Base-by-base conservation (phyloP, 2,329 filamentous ascomycete genomes). In the Sporothrix brasiliensis region DNA sequence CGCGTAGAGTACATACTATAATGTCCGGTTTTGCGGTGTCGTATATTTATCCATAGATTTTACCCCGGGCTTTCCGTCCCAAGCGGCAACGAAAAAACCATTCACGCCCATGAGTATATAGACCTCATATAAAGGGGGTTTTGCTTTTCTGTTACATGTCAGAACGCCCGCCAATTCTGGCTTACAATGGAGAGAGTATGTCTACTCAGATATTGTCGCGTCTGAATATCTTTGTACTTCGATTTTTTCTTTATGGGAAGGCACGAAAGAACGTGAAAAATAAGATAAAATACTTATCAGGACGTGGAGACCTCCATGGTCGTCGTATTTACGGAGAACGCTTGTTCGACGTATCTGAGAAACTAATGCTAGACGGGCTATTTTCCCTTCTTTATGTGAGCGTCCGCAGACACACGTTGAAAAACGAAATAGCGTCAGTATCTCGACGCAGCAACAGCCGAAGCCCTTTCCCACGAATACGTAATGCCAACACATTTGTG, bases 11-110 rank as follows among this genome's bases (percentile, higher is more conserved):
- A 4, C 11, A 44, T 24, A 39, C 34, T 56, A 19, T 44, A 27
- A 30, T 10, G 4, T 5, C 49, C 2, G n/a, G 10, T 44, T 27
- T 6, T 27, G 19, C 47, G 39, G 41, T 69, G 24, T 56, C 47
- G 67, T 6, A 27, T 9, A 67, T 72, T 74, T 74, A 56, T 72
- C 70, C 72, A 70, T 52, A 60, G 49, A 54, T 73, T 74, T 76
- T 76, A 76, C 75, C 74, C 75, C 74, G 73, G 75, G 75, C 75
- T 75, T 75, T 53, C 73, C 74, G 68, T 34, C 56, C 56, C 49
- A 49, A 11, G 27, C 47, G 60, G 60, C 30, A 41, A 30, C 14
- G 6, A 44, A 44, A 49, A 56, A 6, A 1, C 24, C 34, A 27
- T 30, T 30, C 3, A 41, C 14, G 13, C 50, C 27, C 27, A 49